A percentile compares a stretch with the other conserved stretches of the same genome.
These are phyloP conservation scores for Blastobotrys apis DNA, from an alignment of 1,139 yeast species.

Conservation along the genomic window DNA sequence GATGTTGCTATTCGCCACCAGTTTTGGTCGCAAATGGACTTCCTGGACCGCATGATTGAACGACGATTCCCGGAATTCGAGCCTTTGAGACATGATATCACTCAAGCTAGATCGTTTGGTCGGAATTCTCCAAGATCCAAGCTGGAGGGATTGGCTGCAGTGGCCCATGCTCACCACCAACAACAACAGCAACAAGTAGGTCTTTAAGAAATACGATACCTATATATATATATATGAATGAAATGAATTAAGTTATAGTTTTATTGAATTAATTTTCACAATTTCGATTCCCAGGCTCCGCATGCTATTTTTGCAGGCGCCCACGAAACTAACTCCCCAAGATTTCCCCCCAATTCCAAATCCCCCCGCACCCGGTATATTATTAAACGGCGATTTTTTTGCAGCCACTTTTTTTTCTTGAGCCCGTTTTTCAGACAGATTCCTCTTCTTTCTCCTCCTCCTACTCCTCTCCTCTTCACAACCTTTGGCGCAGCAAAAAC, in stretches of 20 bases:
- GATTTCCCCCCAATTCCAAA: too few relatives aligned
- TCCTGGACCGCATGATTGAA: constrained; percentile 20
- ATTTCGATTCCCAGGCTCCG: too few relatives aligned
- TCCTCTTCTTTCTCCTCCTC: neutral
- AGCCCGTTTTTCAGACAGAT: too few relatives aligned
- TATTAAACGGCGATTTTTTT: too few relatives aligned
- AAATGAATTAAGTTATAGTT: neutral
- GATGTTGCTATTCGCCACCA: constrained; percentile 13
- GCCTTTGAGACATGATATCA: constrained; percentile 15
- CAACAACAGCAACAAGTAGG: too few relatives aligned
- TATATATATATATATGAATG: neutral
- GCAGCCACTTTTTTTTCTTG: too few relatives aligned
- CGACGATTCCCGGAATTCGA: constrained; percentile 24
- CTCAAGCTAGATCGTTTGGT: constrained; percentile 4
- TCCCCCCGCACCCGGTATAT: too few relatives aligned
- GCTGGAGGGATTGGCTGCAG: constrained; percentile 26
- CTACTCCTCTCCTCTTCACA: neutral
- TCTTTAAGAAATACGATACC: neutral
- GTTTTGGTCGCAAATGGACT: constrained; percentile 18
- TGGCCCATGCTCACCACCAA: constrained; percentile 19
- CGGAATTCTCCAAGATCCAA: constrained; percentile 15
- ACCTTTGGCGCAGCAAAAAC: neutral
- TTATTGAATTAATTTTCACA: too few relatives aligned
- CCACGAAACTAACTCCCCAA: too few relatives aligned
- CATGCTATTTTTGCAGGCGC: too few relatives aligned